Percentiles rank a stretch among this genome's conserved stretches.
Evolutionary conservation across 2,329 filamentous ascomycete genomes (phyloP).

Genomic region (Exophiala sp.): DNA sequence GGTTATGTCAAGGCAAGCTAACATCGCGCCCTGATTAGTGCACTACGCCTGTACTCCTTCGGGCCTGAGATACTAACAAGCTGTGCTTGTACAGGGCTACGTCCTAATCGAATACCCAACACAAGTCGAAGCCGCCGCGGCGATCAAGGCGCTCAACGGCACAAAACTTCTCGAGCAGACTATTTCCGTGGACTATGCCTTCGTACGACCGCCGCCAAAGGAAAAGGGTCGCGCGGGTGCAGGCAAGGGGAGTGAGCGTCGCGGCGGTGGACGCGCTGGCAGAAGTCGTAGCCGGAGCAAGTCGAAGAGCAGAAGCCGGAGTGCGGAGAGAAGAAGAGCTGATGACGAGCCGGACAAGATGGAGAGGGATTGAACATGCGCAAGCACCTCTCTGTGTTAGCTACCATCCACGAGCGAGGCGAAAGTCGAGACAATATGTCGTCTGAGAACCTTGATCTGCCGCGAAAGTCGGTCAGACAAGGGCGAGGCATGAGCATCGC

Average conservation of each 20-base stretch:
- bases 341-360: constrained; percentile 21
- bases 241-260: constrained; percentile 16
- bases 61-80: neutral
- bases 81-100: constrained; percentile 52
- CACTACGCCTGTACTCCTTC: too few species aligned
- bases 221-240: constrained; percentile 42
- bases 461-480: too few species aligned
- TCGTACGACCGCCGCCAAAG: constrained; percentile 59
- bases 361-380: constrained; percentile 19
- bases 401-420: neutral
- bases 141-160: constrained; percentile 59
- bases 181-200: constrained; percentile 63
- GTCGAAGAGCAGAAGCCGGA: constrained; percentile 34
- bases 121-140: constrained; percentile 59
- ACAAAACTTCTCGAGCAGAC: constrained; percentile 63
- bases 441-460: too few species aligned
- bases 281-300: constrained; percentile 46
- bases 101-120: constrained; percentile 65
- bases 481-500: too few species aligned
- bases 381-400: too few species aligned
- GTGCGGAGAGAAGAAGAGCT: constrained; percentile 10
- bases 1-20: constrained; percentile 63
- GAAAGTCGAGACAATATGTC: neutral
- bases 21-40: neutral
- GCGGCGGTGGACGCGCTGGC: constrained; percentile 38